Evolutionary conservation across 345 rosid species (phyloP).

Genomic region (Sonneratia caseolaris): DNA sequence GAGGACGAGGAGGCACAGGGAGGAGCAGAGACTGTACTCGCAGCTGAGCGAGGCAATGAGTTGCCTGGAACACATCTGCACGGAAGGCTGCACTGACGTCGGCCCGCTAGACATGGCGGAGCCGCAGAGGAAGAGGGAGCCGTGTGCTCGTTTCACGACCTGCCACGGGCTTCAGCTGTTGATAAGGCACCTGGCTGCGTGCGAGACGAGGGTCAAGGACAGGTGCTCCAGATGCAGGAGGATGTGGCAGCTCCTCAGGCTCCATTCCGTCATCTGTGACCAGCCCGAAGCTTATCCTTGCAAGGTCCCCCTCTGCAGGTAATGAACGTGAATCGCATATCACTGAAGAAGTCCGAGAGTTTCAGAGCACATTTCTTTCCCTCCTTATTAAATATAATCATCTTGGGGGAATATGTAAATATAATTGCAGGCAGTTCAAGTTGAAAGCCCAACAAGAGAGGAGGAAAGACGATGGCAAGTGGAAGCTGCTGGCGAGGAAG

Average conservation of each 20-base stretch:
- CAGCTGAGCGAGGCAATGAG: conserved; percentile 80
- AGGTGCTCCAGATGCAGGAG: conserved; percentile 70
- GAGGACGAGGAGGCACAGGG: conserved; percentile 38
- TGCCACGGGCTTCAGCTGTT: conserved; percentile 66
- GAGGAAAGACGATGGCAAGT: conserved; percentile 20
- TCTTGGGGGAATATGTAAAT: no score
- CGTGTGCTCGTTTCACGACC: conserved; percentile 41
- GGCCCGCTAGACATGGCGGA: conserved; percentile 38
- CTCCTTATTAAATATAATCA: no score
- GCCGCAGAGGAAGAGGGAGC: conserved; percentile 14
- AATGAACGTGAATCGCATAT: background rate
- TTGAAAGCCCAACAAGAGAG: conserved; percentile 23
- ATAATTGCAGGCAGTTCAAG: conserved; percentile 26
- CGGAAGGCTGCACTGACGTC: conserved; percentile 69
- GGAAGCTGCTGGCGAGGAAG: conserved; percentile 31
- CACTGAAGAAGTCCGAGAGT: no score
- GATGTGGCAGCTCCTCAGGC: conserved; percentile 84
- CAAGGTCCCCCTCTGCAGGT: conserved; percentile 92
- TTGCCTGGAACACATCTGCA: conserved; percentile 81
- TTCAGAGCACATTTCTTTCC: no score
- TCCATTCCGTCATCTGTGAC: conserved; percentile 68
- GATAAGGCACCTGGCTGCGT: conserved; percentile 63
- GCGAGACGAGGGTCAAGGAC: conserved; percentile 46
- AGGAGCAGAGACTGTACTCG: conserved; percentile 47
- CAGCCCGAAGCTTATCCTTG: conserved; percentile 35